Percentiles rank a stretch among this genome's conserved stretches.
These are phyloP conservation scores for Nasturtium officinale DNA, from an alignment of 345 rosid genomes.

Conservation along the genomic window DNA sequence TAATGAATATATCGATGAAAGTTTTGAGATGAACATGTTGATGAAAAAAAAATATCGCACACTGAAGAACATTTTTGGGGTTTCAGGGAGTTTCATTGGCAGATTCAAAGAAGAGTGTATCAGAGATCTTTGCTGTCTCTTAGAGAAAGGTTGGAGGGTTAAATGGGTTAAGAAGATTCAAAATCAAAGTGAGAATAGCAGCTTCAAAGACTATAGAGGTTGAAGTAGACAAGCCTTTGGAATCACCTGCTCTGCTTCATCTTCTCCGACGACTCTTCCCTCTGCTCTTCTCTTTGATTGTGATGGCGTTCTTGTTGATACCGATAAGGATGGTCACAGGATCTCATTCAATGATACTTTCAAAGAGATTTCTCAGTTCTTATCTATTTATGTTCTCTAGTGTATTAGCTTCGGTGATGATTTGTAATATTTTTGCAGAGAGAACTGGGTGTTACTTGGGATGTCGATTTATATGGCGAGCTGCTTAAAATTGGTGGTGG, in stretches of 20 bases:
- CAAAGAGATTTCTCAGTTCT: slow-evolving; percentile 65
- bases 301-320: slow-evolving; percentile 95
- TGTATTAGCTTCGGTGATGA: neutral
- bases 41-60: too few species aligned
- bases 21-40: too few species aligned
- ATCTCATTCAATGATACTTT: slow-evolving; percentile 95
- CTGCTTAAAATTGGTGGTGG: slow-evolving; percentile 96
- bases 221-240: slow-evolving; percentile 88
- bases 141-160: slow-evolving; percentile 30
- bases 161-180: slow-evolving; percentile 41
- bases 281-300: slow-evolving; percentile 88
- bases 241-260: slow-evolving; percentile 52
- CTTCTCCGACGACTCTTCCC: slow-evolving; percentile 62
- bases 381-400: slow-evolving; percentile 45
- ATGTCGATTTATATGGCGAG: slow-evolving; percentile 88
- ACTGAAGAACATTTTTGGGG: too few species aligned
- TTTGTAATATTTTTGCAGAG: slow-evolving; percentile 44
- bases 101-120: slow-evolving; percentile 58
- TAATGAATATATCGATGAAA: too few species aligned
- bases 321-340: slow-evolving; percentile 94
- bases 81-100: slow-evolving; percentile 70
- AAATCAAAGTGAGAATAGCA: slow-evolving; percentile 67
- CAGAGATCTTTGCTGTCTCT: slow-evolving; percentile 47
- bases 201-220: slow-evolving; percentile 84
- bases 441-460: slow-evolving; percentile 88